Percentiles rank a stretch among this genome's conserved stretches.
Evolutionary conservation across 1,139 yeast genomes (phyloP).

Genomic region (Candida sp.): DNA sequence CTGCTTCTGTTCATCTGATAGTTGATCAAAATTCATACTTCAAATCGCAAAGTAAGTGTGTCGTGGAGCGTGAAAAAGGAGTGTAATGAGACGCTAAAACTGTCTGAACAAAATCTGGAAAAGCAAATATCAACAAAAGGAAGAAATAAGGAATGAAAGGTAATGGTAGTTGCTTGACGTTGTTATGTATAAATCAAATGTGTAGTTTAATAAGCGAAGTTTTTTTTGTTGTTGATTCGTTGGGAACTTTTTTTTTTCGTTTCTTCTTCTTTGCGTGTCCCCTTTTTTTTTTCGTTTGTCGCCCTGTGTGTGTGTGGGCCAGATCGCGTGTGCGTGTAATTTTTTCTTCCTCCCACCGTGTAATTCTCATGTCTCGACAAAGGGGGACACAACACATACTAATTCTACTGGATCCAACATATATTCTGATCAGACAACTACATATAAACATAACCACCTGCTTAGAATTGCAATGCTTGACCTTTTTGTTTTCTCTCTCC

Average conservation of each 20-base stretch:
- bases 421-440: background rate
- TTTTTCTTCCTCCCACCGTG: background rate
- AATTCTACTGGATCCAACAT: background rate
- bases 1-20: slow-evolving; percentile 39
- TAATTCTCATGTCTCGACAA: background rate
- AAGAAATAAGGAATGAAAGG: background rate
- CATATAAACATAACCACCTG: slow-evolving; percentile 4
- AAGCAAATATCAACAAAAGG: background rate
- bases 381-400: too few species aligned
- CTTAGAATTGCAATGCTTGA: slow-evolving; percentile 94
- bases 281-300: background rate
- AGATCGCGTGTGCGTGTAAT: background rate
- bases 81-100: background rate
- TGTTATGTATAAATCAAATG: background rate
- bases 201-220: background rate
- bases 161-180: background rate
- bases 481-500: slow-evolving; percentile 40
- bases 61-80: background rate
- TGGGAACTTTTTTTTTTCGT: background rate
- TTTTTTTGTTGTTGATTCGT: slow-evolving; percentile 3
- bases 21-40: slow-evolving; percentile 34
- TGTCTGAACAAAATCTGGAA: background rate
- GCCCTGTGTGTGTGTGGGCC: background rate
- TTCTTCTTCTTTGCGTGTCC: background rate
- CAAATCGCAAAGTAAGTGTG: background rate